Base-by-base conservation (phyloP, 2,329 filamentous ascomycete species). In the Botrytis elliptica region DNA sequence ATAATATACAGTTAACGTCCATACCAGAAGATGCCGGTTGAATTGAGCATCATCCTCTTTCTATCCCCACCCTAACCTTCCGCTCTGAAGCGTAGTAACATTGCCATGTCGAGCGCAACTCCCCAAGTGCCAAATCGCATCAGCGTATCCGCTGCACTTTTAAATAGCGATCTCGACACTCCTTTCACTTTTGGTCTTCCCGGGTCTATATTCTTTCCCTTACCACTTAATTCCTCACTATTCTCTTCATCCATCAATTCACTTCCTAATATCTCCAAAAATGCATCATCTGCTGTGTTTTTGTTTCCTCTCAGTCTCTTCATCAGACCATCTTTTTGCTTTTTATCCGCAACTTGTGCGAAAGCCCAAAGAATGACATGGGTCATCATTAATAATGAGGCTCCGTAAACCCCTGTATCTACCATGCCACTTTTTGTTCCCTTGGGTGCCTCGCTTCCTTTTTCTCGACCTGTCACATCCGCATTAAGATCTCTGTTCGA, bases 361-460 rank as follows among this genome's bases (percentile, higher is more conserved):
- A 77, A 79, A 8, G 74, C 74, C 75, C 77, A 79, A 4, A 79
- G 64, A n/a, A 77, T 71, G 18, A 78, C 59, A 42, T 79, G 75
- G 46, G 76, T 75, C 2, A 79, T 73, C 49, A 78, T 77, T 6
- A 79, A 60, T 16, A 77, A 75, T 10, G 77, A 75, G 16, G 78
- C 69, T 36, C 70, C 75, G 57, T 77, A 78, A 4, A 75, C 75
- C 8, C 74, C 75, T 25, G 77, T 78, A 40, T 76, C 77, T 1
- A 73, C 36, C 49, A 73, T 74, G 20, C 46, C 73, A 1, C 36
- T 70, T 1, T 71, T 72, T 16, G 66, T 38, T 60, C 3, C 52
- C n/a, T 38, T 40, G 9, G 49, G 3, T 57, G 10, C 38, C 25
- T 42, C 65, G 40, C 14, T 36, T 20, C 9, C 25, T 29, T 20